Evolutionary conservation across 441 rosid genomes (phyloP), one percentile per base, ranked within the genome.

Genomic region (Capsella rubella): DNA sequence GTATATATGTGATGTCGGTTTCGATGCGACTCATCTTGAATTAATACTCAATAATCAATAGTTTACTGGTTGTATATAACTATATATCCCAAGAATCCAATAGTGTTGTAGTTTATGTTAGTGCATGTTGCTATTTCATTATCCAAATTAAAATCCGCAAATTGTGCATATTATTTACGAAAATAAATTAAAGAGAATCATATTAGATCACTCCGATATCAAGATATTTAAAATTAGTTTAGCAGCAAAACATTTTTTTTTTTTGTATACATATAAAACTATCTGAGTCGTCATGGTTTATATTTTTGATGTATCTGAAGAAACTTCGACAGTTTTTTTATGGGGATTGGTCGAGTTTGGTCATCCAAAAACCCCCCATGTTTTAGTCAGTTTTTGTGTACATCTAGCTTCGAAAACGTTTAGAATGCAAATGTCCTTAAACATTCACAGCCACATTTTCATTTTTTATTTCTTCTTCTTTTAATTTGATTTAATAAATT

Each of bases 331-430:
- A 9, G 13, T 13, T 13, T 43, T 43, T 43, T 13, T 13, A 8
- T 9, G 25, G 25, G 43, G 14, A 37, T 45, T 45, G 21, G 40
- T 72, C 56, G 65, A 64, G 59, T 21, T 50, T 65, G 43, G 51
- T 65, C 52, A 47, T 47, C 46, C 52, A 28, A 46, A 73, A 58
- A 2, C 18, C n/a, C n/a, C 67, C 67, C 60, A 49, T 66, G 67
- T 28, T 66, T 65, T 27, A 47, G 72, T 11, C 16, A 11, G 50
- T 50, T 52, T 52, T 39, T 71, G 58, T 27, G 35, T 47, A 27
- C 46, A n/a, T 6, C 18, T 45, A 64, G 15, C 51, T 64, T 58
- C 6, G 28, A 8, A 56, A 58, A 57, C 67, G 78, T 74, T 39
- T 49, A 58, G 6, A 29, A 39, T 11, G 8, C 45, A 65, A 21